Percentiles rank a stretch among this genome's conserved stretches.
phyloP scores from a whole-genome alignment of 495 filamentous ascomycete species.

The Apiosordaria backusii region DNA sequence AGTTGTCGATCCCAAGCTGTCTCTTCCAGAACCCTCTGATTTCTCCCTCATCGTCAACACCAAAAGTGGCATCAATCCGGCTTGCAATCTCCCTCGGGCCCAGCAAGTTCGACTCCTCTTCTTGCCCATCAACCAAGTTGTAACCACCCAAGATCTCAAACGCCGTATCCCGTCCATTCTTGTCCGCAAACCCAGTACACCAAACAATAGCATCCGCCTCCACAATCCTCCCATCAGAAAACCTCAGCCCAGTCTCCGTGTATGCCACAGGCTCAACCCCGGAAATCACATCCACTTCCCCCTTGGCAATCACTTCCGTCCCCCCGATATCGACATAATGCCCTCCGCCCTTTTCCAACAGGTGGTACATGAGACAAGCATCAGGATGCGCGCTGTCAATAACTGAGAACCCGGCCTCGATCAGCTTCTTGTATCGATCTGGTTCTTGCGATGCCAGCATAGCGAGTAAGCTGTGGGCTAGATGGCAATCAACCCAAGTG shows the following conservation, averaged over 20 bases:
- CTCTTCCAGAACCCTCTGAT: constrained; percentile 34
- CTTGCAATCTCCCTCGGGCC: constrained; percentile 27
- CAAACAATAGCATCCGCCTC: constrained; percentile 36
- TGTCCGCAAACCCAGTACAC: constrained; percentile 36
- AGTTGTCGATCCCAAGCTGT: constrained; percentile 29
- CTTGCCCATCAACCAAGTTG: neutral
- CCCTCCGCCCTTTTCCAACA: constrained; percentile 32
- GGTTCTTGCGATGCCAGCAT: constrained; percentile 24
- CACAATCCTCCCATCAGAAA: constrained; percentile 28
- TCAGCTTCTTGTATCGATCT: constrained; percentile 27
- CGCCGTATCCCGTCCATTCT: constrained; percentile 20
- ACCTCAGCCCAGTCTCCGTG: constrained; percentile 27
- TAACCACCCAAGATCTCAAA: constrained; percentile 21
- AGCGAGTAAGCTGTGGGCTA: constrained; percentile 14
- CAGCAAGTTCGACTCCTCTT: constrained; percentile 10
- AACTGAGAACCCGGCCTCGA: constrained; percentile 32
- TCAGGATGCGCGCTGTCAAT: constrained; percentile 25
- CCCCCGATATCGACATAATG: constrained; percentile 36
- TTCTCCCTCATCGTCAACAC: constrained; percentile 35
- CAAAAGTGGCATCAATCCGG: constrained; percentile 30
- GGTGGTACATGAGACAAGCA: constrained; percentile 19
- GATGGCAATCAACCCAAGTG: constrained; percentile 14
- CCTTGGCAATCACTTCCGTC: constrained; percentile 22
- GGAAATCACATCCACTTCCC: constrained; percentile 23
- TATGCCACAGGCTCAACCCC: constrained; percentile 25